These are phyloP conservation scores for Candida ulmi DNA, from an alignment of 805 yeast genomes.

Conservation along the genomic window DNA sequence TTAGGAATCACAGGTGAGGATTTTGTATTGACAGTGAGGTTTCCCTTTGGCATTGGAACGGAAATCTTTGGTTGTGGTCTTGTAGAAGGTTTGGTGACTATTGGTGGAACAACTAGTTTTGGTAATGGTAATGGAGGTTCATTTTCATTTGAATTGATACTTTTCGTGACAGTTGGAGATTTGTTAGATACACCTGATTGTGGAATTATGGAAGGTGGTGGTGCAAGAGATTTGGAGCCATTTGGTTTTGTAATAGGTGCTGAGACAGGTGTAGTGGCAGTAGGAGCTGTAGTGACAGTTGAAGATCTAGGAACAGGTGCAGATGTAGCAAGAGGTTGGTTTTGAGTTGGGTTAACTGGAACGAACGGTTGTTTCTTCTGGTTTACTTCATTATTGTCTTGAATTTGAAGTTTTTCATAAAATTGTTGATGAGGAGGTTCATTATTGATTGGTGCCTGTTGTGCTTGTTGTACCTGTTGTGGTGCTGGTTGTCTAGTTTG, in stretches of 20 bases:
- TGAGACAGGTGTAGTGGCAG: too few relatives aligned
- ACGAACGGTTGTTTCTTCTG: not conserved
- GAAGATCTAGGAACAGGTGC: too few relatives aligned
- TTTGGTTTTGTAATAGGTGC: not conserved
- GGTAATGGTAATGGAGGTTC: not conserved
- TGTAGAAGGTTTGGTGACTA: too few relatives aligned
- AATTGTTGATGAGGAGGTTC: not conserved
- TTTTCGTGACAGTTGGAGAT: too few relatives aligned
- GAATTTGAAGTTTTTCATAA: not conserved
- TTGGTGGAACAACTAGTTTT: not conserved
- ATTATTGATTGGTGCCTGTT: not conserved
- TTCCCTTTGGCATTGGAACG: not conserved
- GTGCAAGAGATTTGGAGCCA: not conserved
- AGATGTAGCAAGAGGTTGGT: too few relatives aligned
- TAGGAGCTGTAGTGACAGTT: too few relatives aligned
- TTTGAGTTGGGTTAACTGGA: not conserved
- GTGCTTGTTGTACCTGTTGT: conserved; percentile 1
- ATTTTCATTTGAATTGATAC: not conserved
- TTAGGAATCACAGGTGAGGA: not conserved
- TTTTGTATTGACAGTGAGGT: not conserved
- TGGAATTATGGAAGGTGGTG: conserved; percentile 24
- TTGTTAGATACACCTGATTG: not conserved
- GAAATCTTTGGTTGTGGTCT: too few relatives aligned
- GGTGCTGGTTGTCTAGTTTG: too few relatives aligned
- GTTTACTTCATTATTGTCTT: not conserved